Conservation (phyloP, 2,329 filamentous ascomycete species). For the Metarhizium sp. region DNA sequence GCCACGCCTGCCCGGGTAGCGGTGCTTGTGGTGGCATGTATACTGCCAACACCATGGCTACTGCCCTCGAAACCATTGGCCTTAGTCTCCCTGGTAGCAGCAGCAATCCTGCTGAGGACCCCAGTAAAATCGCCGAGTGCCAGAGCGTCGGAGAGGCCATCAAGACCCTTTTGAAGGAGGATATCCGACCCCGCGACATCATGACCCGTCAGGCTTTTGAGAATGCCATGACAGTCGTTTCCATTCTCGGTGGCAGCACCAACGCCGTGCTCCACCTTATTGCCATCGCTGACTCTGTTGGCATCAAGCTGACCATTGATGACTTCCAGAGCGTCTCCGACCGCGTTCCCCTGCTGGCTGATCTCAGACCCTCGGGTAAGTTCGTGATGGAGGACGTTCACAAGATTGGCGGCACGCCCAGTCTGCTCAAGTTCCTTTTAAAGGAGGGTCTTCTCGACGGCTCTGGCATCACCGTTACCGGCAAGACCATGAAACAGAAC, state of each 20-base stretch:
- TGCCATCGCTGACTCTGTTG: constrained; percentile 73
- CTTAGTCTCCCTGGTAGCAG: constrained; percentile 78
- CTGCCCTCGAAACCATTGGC: constrained; percentile 82
- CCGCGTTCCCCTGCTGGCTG: constrained; percentile 68
- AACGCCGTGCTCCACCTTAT: constrained; percentile 81
- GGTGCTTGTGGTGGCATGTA: constrained; percentile 83
- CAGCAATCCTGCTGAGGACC: constrained; percentile 67
- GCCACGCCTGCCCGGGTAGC: constrained; percentile 61
- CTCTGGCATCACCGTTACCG: constrained; percentile 72
- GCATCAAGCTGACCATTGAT: constrained; percentile 73
- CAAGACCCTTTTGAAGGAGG: constrained; percentile 63
- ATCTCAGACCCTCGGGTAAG: constrained; percentile 77
- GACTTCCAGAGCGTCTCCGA: constrained; percentile 80
- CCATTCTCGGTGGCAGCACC: constrained; percentile 74
- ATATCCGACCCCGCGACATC: constrained; percentile 70
- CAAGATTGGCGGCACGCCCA: constrained; percentile 78
- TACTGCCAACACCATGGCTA: constrained; percentile 90
- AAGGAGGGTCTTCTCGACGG: constrained; percentile 77
- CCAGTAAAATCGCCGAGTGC: constrained; percentile 65
- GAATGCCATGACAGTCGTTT: constrained; percentile 76
- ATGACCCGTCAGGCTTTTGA: constrained; percentile 74
- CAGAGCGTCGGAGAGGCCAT: constrained; percentile 62
- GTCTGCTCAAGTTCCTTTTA: constrained; percentile 79
- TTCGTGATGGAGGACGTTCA: constrained; percentile 80
- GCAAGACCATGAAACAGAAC: constrained; percentile 83